Evolutionary conservation across 2,329 filamentous ascomycete species (phyloP), one percentile per base, ranked within the genome.

Genomic region (Alternaria infectoria): DNA sequence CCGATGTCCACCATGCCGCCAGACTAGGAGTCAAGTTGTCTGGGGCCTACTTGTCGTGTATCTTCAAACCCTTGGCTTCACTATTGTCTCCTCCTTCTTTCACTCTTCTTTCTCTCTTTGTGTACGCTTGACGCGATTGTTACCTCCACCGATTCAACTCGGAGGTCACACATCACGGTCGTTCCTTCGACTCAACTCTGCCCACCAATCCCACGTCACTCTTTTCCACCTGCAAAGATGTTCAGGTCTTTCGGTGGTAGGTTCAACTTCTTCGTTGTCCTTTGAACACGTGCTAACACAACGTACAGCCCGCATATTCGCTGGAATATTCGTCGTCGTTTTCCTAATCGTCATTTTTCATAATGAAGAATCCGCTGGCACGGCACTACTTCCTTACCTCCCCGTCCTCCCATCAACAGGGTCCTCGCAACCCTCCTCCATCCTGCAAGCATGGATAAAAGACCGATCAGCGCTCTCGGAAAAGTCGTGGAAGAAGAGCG

Each of bases 391-490:
- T 47, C 68, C 70, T 13, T 74, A 73, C 30, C 64, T 76, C 2
- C 73, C 73, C 6, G 64, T 65, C 13, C 65, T 72, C 7, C 65
- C 70, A 8, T 66, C 65, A 21, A 44, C 54, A 25, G 36, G 46
- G 15, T 50, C 67, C 13, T 65, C 67, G 8, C 62, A 66, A 55
- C 61, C 62, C 8, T 64, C 70, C 21, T 64, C 67, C 15, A 61
- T 67, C 17, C 71, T 69, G 36, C 59, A 64, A 65, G 64, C 69
- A 69, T 73, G 69, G 63, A 64, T 77, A 9, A 69, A 66, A 61
- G 72, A 77, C 21, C 73, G 74, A 23, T 74, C 76, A 51, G 63
- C 63, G 8, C 72, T 77, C 6, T 77, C 75, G 1, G 75, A 77
- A 32, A 69, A 70, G 40, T 67, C 74, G 5, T 77, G 75, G 75